Base-by-base conservation (phyloP, 805 yeast species). In the Saccharomycopsis olivae region DNA sequence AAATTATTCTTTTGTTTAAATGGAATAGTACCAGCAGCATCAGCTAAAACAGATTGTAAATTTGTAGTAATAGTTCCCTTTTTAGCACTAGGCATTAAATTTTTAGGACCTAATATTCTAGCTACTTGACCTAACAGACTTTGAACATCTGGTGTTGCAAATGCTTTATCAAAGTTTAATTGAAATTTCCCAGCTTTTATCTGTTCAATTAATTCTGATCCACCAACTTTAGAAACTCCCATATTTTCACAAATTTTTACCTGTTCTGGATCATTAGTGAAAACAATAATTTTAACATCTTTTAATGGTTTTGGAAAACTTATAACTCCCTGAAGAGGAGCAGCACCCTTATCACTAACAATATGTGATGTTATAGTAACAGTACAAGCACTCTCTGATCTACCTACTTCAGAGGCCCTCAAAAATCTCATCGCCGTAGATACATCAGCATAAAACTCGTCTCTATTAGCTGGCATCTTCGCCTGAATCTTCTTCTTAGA, bases 361-460 rank as follows among this genome's bases (percentile, higher is more conserved):
- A 87, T 66, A 14, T 73, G 64, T 14, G 84, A 69, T 39, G 79
- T 73, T 40, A 83, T 59, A 14, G 82, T 65, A 30, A 89, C 65
- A 18, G 88, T 78, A 17, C 89, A 76, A 50, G 77, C 75, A n/a
- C 69, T 61, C 3, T 69, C 63, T 2, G 89, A 75, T 53, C 82
- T 75, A 4, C 98, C 97, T 4, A 87, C 94, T 58, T 87, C 96
- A 4, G 87, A 75, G 0, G 97, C 95, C 47, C 96, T 69, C 41
- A 89, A 56, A 53, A 77, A 87, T 51, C 82, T 69, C 57, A 86
- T 58, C 1, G 96, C 96, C 23, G 63, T 59, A 4, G 82, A 73
- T 5, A 86, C 66, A 36, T 73, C 77, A 81, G 83, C 75, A 54
- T 75, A 79, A 40, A 81, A 63, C 1, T 88, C 88, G 48, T 59